Evolutionary conservation across 306 rosid genomes (phyloP).

Genomic region (Hippophae rhamnoides): DNA sequence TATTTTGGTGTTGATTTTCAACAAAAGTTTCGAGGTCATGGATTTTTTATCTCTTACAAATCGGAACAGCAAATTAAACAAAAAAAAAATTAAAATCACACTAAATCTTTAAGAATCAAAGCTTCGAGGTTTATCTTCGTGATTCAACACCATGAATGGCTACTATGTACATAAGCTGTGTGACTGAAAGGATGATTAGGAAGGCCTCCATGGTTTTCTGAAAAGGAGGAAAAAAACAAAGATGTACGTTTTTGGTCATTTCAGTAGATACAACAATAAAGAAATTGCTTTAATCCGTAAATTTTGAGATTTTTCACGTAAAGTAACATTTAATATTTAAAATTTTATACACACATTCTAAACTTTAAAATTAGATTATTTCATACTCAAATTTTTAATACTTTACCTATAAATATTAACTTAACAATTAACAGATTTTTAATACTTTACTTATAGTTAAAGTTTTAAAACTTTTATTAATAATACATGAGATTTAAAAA

Average conservation of each 20-base stretch:
- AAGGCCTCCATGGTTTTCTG: constrained; percentile 94
- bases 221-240: constrained; percentile 5
- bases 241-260: background rate
- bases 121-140: constrained; percentile 18
- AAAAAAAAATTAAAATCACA: background rate
- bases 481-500: no score
- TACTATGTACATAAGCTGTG: constrained; percentile 72
- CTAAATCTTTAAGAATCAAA: constrained; percentile 4
- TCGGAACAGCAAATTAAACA: background rate
- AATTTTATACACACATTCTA: background rate
- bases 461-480: no score
- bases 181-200: constrained; percentile 76
- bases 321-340: no score
- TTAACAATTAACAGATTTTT: no score
- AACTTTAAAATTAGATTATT: background rate
- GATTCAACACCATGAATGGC: constrained; percentile 48
- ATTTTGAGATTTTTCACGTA: no score
- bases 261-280: background rate
- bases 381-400: no score
- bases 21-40: no score
- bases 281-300: no score
- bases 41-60: no score
- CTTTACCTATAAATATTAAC: no score
- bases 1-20: no score
- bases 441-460: no score